Evolutionary conservation across 2,329 filamentous ascomycete genomes (phyloP), one percentile per base, ranked within the genome.

Genomic region (Beauveria brongniartii): DNA sequence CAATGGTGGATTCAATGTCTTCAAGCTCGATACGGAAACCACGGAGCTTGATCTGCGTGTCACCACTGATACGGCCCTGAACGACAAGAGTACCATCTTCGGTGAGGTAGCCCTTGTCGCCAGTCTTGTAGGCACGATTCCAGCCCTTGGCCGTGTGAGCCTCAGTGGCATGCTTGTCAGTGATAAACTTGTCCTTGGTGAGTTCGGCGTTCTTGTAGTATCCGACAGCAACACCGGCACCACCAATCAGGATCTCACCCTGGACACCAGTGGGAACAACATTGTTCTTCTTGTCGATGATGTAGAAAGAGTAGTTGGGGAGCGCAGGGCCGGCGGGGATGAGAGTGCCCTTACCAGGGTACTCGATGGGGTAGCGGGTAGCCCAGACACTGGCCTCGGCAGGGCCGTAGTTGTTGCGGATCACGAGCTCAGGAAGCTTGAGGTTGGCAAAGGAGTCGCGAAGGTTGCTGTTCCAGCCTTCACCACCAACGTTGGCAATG

Each of bases 11-110:
- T 26, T 67, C 68, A 6, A 73, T 61, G 7, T 83, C 81, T 3
- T 69, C 65, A 0, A 83, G 67, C 16, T 83, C 79, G 26, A 82
- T 73, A 1, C 77, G 72, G 3, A 77, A 56, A 1, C 78, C 78
- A 2, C 72, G 69, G 1, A 82, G 66, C 64, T 82, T 82, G 63
- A 81, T 67, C 48, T 78, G 73, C 0, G 72, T 75, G 56, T 80
- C 77, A 3, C 75, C 76, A 1, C 62, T 67, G 1, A 76, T 72
- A 0, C 78, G 74, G 0, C 76, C 75, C 6, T 71, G 59, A 34
- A 75, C 67, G 1, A 70, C 56, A 0, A 80, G 64, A 0, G 65
- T 62, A 1, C 77, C 77, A 34, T 76, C 70, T 0, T 61, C 22
- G 1, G 61, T 61, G 26, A 77, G 65, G 3, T 69, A 67, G 1